Evolutionary conservation across 2,329 filamentous ascomycete species (phyloP).

Genomic region (Aureobasidium uvarum): DNA sequence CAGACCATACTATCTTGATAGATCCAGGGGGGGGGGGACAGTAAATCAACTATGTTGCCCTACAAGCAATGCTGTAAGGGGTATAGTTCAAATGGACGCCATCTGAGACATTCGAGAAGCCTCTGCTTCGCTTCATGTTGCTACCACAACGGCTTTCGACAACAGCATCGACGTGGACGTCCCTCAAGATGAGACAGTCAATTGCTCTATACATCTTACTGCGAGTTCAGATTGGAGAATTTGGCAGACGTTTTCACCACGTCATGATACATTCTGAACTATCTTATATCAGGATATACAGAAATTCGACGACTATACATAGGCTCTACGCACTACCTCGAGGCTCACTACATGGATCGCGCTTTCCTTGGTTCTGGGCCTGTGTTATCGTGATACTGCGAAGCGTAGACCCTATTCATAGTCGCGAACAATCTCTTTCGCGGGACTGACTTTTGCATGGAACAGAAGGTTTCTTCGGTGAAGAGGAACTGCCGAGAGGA

Average conservation of each 20-base stretch:
- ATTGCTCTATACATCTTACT: background rate
- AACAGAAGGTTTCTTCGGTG: background rate
- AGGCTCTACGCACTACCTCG: background rate
- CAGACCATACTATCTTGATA: background rate
- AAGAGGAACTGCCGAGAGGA: background rate
- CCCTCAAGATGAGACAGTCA: background rate
- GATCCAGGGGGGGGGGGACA: background rate
- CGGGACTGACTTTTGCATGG: background rate
- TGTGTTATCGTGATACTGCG: background rate
- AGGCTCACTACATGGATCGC: background rate
- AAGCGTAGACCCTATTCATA: background rate
- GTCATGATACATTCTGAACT: background rate
- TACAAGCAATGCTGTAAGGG: background rate
- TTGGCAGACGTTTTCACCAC: background rate
- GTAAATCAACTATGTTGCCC: background rate
- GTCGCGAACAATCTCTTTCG: background rate
- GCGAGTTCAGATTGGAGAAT: too few species aligned
- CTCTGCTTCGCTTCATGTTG: slow-evolving; percentile 1
- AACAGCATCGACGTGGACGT: background rate
- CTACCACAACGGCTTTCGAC: slow-evolving; percentile 3
- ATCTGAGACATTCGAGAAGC: slow-evolving; percentile 1
- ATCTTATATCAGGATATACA: background rate
- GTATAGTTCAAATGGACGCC: background rate
- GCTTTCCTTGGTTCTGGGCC: background rate
- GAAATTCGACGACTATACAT: background rate